Percentiles rank a stretch among this genome's conserved stretches.
Evolutionary conservation across 2,329 filamentous ascomycete genomes (phyloP).

Genomic region (Scleromitrula shiraiana): DNA sequence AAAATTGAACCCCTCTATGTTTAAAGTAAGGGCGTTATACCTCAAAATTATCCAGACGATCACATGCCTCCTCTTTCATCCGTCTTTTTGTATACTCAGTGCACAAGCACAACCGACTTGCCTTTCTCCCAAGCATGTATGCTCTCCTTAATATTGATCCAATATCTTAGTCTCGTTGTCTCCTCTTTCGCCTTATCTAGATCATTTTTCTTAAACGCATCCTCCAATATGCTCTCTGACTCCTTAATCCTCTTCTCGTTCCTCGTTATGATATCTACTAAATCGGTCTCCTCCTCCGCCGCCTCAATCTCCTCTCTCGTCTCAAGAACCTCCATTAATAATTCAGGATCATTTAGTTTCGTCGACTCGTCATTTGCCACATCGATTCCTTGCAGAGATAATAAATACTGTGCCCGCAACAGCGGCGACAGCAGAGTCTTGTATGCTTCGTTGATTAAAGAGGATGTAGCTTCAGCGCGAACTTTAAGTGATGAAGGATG

Average conservation of each 20-base stretch:
- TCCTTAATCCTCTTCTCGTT: conserved; percentile 61
- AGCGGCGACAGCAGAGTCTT: conserved; percentile 74
- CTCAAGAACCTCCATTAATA: conserved; percentile 75
- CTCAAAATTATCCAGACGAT: too few species aligned
- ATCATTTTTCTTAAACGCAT: conserved; percentile 59
- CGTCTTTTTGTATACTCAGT: too few species aligned
- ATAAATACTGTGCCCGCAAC: conserved; percentile 78
- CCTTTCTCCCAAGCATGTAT: conserved; percentile 80
- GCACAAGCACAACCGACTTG: conserved; percentile 45
- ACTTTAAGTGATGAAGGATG: conserved; percentile 42
- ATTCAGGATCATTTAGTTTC: conserved; percentile 62
- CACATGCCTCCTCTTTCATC: too few species aligned
- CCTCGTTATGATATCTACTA: conserved; percentile 48
- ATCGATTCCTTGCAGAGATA: conserved; percentile 64
- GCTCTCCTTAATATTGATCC: conserved; percentile 78
- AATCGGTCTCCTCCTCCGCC: conserved; percentile 56
- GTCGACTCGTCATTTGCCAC: conserved; percentile 38
- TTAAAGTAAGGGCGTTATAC: too few species aligned
- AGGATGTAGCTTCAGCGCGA: conserved; percentile 67
- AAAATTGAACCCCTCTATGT: too few species aligned
- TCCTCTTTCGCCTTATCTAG: conserved; percentile 59
- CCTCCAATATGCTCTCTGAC: conserved; percentile 55
- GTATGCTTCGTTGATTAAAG: conserved; percentile 87
- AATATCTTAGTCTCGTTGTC: conserved; percentile 76
- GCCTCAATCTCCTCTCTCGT: conserved; percentile 68